Evolutionary conservation across 1,284 basidiomycete genomes (phyloP).

Genomic region (Meripilus lineatus): DNA sequence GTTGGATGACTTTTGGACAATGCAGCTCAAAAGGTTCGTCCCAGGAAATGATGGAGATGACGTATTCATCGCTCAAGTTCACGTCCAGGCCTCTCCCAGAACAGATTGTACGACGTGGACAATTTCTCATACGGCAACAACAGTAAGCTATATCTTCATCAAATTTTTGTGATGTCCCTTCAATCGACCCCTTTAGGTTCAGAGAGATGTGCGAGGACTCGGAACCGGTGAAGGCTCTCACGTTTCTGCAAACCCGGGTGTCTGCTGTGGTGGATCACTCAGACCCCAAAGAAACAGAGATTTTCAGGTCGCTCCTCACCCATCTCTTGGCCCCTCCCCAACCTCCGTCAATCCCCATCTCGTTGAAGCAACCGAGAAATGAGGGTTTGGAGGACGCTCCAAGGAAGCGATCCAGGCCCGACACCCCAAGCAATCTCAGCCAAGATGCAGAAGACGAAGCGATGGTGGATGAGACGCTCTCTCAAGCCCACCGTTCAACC

Average conservation of each 20-base stretch:
- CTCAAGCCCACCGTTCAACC: background rate
- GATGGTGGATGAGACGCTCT: conserved; percentile 5
- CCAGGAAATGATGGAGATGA: background rate
- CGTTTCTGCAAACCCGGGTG: conserved; percentile 66
- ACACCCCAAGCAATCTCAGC: background rate
- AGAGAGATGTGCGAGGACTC: conserved; percentile 69
- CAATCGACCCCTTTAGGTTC: conserved; percentile 44
- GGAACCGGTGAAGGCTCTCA: conserved; percentile 61
- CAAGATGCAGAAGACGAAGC: conserved; percentile 9
- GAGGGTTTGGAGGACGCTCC: background rate
- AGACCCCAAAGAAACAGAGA: conserved; percentile 52
- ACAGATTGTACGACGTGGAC: conserved; percentile 56
- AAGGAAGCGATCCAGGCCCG: background rate
- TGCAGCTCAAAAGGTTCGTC: conserved; percentile 55
- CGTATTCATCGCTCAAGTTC: conserved; percentile 4
- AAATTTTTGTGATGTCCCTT: background rate
- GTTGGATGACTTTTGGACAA: conserved; percentile 73
- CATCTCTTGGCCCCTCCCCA: conserved; percentile 46
- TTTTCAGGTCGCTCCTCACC: conserved; percentile 63
- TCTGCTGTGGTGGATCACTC: conserved; percentile 66
- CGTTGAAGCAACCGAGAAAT: background rate
- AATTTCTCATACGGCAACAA: conserved; percentile 60
- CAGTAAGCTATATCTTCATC: conserved; percentile 41
- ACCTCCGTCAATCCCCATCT: background rate
- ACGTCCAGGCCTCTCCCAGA: conserved; percentile 46